phyloP scores from a whole-genome alignment of 495 filamentous ascomycete genomes.

The Corynascus novoguineensis region DNA sequence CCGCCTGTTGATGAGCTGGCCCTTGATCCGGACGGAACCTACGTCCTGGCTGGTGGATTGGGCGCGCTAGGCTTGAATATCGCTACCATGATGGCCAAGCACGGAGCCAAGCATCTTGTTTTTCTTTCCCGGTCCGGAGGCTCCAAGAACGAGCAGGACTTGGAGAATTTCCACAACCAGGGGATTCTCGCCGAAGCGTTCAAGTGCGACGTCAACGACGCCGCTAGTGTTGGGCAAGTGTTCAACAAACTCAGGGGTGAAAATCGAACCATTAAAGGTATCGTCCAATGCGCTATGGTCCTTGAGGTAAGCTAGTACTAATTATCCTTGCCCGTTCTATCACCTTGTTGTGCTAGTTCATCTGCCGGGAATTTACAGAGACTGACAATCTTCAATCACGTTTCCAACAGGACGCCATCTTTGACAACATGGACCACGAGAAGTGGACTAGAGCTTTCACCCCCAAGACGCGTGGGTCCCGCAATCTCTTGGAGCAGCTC shows the following conservation, averaged over 20 bases:
- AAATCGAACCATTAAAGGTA: neutral
- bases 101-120: neutral
- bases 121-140: neutral
- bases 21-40: neutral
- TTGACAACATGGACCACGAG: neutral
- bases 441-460: neutral
- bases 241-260: neutral
- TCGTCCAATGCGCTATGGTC: neutral
- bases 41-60: neutral
- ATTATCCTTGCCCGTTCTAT: neutral
- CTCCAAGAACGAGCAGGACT: neutral
- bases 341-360: neutral
- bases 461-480: neutral
- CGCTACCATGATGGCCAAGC: neutral
- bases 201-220: neutral
- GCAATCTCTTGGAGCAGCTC: neutral
- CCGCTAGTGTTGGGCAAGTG: neutral
- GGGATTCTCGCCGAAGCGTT: neutral
- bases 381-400: neutral
- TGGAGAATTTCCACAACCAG: neutral
- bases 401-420: neutral
- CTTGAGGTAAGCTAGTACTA: neutral
- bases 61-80: neutral
- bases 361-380: too few relatives aligned
- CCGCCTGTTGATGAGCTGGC: too few relatives aligned